A percentile compares a stretch with the other conserved stretches of the same genome.
phyloP scores from a whole-genome alignment of 805 yeast species.

The Priceomyces carsonii region DNA sequence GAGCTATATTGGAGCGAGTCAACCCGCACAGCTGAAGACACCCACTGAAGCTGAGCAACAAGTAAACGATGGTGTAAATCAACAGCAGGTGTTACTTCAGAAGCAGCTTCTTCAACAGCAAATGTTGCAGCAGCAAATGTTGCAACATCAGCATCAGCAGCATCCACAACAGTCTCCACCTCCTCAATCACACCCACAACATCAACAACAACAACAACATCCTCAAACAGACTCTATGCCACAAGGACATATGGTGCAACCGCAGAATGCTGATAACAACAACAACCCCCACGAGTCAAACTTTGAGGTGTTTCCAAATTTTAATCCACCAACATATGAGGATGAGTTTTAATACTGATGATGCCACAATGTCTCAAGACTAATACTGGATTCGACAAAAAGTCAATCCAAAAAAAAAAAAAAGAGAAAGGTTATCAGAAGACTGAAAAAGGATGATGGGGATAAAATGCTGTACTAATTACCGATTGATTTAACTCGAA shows the following conservation, averaged over 20 bases:
- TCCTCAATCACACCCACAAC: constrained; percentile 8
- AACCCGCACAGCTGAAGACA: constrained; percentile 1
- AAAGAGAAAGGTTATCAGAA: not conserved
- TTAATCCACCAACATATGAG: constrained; percentile 7
- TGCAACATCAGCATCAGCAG: constrained; percentile 16
- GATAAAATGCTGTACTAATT: constrained; percentile 1
- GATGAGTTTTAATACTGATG: constrained; percentile 6
- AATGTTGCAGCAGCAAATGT: constrained; percentile 16
- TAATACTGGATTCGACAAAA: too few relatives aligned
- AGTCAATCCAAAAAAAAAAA: not conserved
- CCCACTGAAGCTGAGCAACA: constrained; percentile 4
- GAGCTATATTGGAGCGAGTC: constrained; percentile 10
- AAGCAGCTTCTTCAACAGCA: constrained; percentile 19
- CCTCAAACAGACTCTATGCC: constrained; percentile 1
- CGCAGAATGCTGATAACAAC: not conserved
- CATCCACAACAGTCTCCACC: constrained; percentile 11
- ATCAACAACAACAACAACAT: constrained; percentile 8
- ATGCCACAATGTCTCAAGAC: too few relatives aligned
- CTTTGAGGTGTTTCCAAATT: constrained; percentile 8
- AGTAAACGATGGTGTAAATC: constrained; percentile 8
- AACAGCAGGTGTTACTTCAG: constrained; percentile 10
- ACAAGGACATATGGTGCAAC: too few relatives aligned
- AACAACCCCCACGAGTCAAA: constrained; percentile 4
- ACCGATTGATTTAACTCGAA: constrained; percentile 1
- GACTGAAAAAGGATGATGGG: not conserved